Evolutionary conservation across 345 rosid species (phyloP), one percentile per base, ranked within the genome.

Genomic region (Kernera saxatilis): DNA sequence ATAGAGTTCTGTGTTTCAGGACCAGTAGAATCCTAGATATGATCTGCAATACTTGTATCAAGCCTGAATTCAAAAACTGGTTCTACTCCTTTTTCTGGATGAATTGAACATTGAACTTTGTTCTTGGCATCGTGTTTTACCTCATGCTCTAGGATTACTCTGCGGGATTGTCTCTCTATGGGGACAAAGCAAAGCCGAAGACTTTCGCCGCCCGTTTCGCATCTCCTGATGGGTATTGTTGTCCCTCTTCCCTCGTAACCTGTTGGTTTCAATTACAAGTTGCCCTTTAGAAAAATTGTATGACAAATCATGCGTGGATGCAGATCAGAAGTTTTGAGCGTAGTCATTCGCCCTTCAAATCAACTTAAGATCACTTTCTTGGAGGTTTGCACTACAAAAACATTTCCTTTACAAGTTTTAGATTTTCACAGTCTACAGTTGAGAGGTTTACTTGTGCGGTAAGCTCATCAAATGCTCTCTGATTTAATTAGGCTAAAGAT

Each of bases 301-400:
- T 67, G 63, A 58, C 39, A 39, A 40, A 55, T 36, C n/a, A 46
- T 57, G 29, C 39, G 57, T 44, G 41, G n/a, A n/a, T 65, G 78
- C 84, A 93, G 98, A 66, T 91, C 77, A 18, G 97, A 91, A 82
- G 91, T 84, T 40, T 35, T 93, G 21, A 89, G 91, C 63, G 98
- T 89, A 49, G 86, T 93, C 40, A 70, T 87, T 73, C 85, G 87
- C 23, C 86, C 96, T 8, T 77, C 97, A 57, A 93, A 89, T 83
- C 84, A 77, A 77, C 94, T 93, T 57, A 93, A 91, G 85, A 86
- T 93, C 78, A 93, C 98, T 65, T 91, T 91, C 83, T 86, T 93
- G 71, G 98, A 93, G 96, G 96, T 88, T 66, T 84, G 79, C 7
- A 17, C 30, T 44, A 27, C 13, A 11, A 25, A 56, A 46, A n/a